Evolutionary conservation across 1,284 basidiomycete genomes (phyloP), one percentile per base, ranked within the genome.

Genomic region (Microbotryum saponariae): DNA sequence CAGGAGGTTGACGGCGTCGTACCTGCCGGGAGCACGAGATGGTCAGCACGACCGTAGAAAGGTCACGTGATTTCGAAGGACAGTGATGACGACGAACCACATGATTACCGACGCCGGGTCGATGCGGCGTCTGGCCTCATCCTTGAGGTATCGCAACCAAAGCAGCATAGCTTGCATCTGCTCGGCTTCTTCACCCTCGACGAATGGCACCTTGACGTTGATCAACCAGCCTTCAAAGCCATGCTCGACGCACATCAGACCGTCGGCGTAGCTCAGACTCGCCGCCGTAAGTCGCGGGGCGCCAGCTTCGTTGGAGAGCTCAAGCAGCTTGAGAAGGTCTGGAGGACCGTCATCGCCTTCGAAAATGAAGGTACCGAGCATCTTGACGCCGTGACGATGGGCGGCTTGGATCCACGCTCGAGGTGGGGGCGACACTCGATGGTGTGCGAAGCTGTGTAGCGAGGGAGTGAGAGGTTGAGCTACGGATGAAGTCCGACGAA

Each of bases 191-290:
- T 56, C n/a, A 48, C 60, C 16, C 54, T 64, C 25, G 56, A 67
- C 60, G 55, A 68, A 76, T 0, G 78, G 76, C 50, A 79, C 82
- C 71, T 91, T 89, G 53, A 91, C 81, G 70, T 91, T 91, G 45
- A 91, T 79, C 5, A 91, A 77, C 71, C 87, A 91, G 1, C 89
- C 89, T 65, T 90, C 87, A 64, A 91, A 89, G 1, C 86, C 86
- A 14, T 85, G 81, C 65, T 87, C 80, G 31, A 78, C 70, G 1
- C 89, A 89, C 0, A 91, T 87, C 4, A 91, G 79, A 18, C 82
- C 59, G 47, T 78, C 79, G 0, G 88, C 87, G 67, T 88, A 90
- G 68, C 85, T 82, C 0, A 85, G 71, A 6, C 69, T 51, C n/a
- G 69, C 54, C 25, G 61, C 80, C 48, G 68, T 75, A 3, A 78